Base-by-base conservation (phyloP, 441 rosid genomes). In the Gossypium aridum region DNA sequence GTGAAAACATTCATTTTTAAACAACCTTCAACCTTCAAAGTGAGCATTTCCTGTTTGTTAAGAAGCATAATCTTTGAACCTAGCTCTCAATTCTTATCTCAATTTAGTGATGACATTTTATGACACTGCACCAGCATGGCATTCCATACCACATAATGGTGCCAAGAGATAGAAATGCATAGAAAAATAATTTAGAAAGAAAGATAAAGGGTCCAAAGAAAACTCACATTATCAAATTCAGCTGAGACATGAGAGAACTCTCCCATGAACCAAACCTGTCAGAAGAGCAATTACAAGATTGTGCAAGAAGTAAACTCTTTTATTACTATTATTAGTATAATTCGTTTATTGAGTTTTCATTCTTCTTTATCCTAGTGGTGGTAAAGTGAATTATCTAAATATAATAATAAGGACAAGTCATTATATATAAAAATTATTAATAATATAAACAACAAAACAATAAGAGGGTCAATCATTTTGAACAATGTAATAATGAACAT, bases 181-280 rank as follows among this genome's bases (percentile, higher is more conserved):
- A 37, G 10, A 17, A 51, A 28, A 63, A 47, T 63, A 73, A 59
- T n/a, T 68, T 28, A 8, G 53, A 39, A 54, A 19, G 31, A 59
- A 59, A 51, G n/a, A 3, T n/a, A 26, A 55, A 25, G 17, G 4
- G 23, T 37, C 19, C 61, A 66, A 71, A 51, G 45, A 6, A 73
- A 74, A 72, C 89, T 81, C 77, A 88, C 91, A 83, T 79, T 84
- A 76, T 89, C 94, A 75, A 89, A 87, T 72, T 85, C 91, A 12
- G 82, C 80, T 45, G 91, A 81, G 71, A 86, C 83, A 55, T 87
- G 91, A 54, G 94, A 87, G 78, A 84, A 86, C 63, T 88, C 89
- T 70, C 91, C 90, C 91, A 88, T 89, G 82, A 86, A 86, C 91
- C 94, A 86, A 79, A 88, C 83, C 93, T 86, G 80, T 7, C 13